Base-by-base conservation (phyloP, 371 early-diverging fungal species). In the Circinella minor region DNA sequence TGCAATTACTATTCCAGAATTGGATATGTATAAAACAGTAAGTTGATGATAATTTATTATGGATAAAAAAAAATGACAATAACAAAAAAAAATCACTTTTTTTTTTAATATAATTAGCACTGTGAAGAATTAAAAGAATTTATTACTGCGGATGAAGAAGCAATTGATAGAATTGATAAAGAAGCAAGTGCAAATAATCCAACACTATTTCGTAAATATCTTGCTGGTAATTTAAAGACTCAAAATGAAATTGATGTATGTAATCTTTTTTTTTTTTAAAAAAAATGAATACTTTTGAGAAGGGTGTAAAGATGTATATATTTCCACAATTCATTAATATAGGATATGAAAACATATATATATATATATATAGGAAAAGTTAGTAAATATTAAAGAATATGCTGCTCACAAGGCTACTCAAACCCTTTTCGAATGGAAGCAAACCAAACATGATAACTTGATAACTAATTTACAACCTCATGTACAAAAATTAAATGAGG, bases 21-120 rank as follows among this genome's bases (percentile, higher is more conserved):
- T 57, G 27, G 57, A 57, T 27, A 27, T 57, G 57, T 57, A 57
- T 34, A 57, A 34, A 57, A 34, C 57, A 57, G 57, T 57, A 57
- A 57, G 57, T 57, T 0, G 4, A 57, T 18, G 5, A 57, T 10
- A 27, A 0, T 27, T 27, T 27, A 27, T 27, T 27, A 27, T 27
- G 27, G 27, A 27, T 27, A 27, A 27, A 27, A 27, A 27, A 27
- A 27, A 27, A 27, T 27, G 27, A 27, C 27, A 27, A 27, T 27
- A 27, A 27, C 27, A n/a, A n/a, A n/a, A n/a, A n/a, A n/a, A n/a
- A n/a, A n/a, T n/a, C n/a, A n/a, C n/a, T n/a, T n/a, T n/a, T n/a
- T n/a, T n/a, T n/a, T 49, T 14, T 14, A n/a, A n/a, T 15, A 49
- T 49, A n/a, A 15, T 6, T 34, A 57, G 57, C 14, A 57, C 14